Evolutionary conservation across 352 stramenopile species (phyloP).

Genomic region (Pythium pyrilobum): DNA sequence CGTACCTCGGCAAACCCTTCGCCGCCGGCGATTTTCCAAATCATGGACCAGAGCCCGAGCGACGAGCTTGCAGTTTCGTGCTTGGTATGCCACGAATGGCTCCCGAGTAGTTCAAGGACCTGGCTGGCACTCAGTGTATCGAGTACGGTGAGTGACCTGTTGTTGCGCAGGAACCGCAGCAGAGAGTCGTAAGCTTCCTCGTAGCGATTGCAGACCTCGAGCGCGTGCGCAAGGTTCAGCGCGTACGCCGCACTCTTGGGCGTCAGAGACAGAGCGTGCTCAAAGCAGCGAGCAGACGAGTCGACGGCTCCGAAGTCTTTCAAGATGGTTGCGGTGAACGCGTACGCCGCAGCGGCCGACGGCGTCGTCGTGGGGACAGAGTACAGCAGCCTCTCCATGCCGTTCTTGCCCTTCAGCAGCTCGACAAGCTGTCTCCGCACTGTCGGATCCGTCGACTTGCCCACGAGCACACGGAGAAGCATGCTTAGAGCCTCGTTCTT

Average conservation of each 20-base stretch:
- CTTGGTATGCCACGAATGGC: constrained; percentile 16
- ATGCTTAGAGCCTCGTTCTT: constrained; percentile 64
- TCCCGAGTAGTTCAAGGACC: constrained; percentile 31
- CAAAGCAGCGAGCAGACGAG: constrained; percentile 48
- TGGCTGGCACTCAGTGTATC: constrained; percentile 19
- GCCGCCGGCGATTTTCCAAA: constrained; percentile 5
- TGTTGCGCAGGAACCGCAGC: constrained; percentile 33
- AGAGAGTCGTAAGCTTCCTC: constrained; percentile 38
- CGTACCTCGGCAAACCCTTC: constrained; percentile 7
- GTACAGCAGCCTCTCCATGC: constrained; percentile 38
- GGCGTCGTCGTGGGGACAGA: constrained; percentile 29
- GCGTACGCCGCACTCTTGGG: constrained; percentile 50
- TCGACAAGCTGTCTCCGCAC: constrained; percentile 50
- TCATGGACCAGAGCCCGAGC: constrained; percentile 1
- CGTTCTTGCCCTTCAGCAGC: constrained; percentile 30
- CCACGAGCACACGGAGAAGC: constrained; percentile 53
- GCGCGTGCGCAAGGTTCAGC: constrained; percentile 57
- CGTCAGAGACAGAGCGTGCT: constrained; percentile 33
- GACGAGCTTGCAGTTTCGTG: neutral
- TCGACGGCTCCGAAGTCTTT: constrained; percentile 65
- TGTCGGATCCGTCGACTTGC: constrained; percentile 35
- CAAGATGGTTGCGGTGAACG: constrained; percentile 67
- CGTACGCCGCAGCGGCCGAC: constrained; percentile 57
- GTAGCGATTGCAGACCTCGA: constrained; percentile 45
- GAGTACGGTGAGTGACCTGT: constrained; percentile 29